Base-by-base conservation (phyloP, 2,329 filamentous ascomycete species). In the Fusarium setosum region DNA sequence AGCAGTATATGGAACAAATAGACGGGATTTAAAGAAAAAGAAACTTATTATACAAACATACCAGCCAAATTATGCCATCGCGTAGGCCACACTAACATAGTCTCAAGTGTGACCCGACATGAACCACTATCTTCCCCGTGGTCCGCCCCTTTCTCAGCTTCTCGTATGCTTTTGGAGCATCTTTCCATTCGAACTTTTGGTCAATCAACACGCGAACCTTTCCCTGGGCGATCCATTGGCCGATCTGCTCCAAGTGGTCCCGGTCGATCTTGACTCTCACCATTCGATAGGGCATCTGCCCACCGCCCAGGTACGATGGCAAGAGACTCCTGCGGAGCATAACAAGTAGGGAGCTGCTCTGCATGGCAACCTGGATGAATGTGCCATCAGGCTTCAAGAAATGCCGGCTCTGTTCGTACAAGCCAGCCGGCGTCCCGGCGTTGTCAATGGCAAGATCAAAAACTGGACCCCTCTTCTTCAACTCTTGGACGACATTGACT, bases 401-500 rank as follows among this genome's bases (percentile, higher is more conserved):
- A 10, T 41, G 8, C 31, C 63, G 40, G 21, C 64, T 61, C 7
- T 53, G 49, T 31, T 68, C 61, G 59, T 72, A 75, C 10, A 74
- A 59, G 13, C 34, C 61, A 13, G 8, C 15, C 21, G 44, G 48
- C 4, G 21, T 24, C 10, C 71, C 73, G 8, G 70, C 65, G 21
- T 69, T 70, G 64, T 76, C 74, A n/a, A 76, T 45, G n/a, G 67
- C 65, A 1, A 71, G 52, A 23, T 73, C 74, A 24, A 71, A 75
- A 3, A 61, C 41, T 10, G 24, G 32, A 1, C 65, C 63, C n/a
- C 44, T 52, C 2, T 48, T 45, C n/a, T 61, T 40, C 9, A 77
- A 55, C 6, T 54, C 49, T 0, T 51, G 42, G 5, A 69, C 7
- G 2, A 74, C 32, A 35, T 69, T 52, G 2, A 45, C 52, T 11